Evolutionary conservation across 192 early-diverging fungal species (phyloP), one percentile per base, ranked within the genome.

Genomic region (Paraglomus occultum): DNA sequence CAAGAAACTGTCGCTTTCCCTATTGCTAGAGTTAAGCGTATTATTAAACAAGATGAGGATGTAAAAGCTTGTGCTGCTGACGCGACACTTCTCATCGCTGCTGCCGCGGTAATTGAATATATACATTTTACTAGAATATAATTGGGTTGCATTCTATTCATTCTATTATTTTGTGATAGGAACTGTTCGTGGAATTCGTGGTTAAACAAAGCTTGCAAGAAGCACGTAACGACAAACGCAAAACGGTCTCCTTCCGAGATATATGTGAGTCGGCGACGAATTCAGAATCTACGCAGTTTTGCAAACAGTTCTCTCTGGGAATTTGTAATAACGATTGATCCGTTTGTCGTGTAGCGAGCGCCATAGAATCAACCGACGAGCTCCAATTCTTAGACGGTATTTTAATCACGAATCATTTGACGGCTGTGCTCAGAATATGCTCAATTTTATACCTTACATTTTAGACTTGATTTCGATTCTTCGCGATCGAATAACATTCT

Each of bases 31-130:
- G 83, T 90, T 40, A 83, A 87, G 49, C 80, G 87, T 14, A 89
- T 91, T 65, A 86, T 91, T 71, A 91, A 90, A 66, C 85, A 89
- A 66, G 90, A 91, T 73, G 86, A 87, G 73, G 90, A 91, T 61
- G 82, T 91, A 2, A 79, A 77, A 42, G 79, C 85, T 20, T 85
- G 87, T 74, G 88, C 85, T 53, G 77, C 86, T 10, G 90, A 91
- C 40, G 84, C 87, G 11, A 80, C 87, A 20, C 88, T 88, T 48
- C 70, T 88, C 58, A 85, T 91, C 43, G 81, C 84, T 9, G 72
- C 82, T 22, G 88, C 90, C 15, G 87, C 90, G 60, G 84, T 86
- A 82, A 71, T 53, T 71, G 53, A 51, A 22, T 50, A 63, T 65
- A 7, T 31, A 60, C 43, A 42, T 14, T 60, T 42, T 1, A 60